A percentile compares a stretch with the other conserved stretches of the same genome.
phyloP scores from a whole-genome alignment of 139 green algal genomes.

The Picochlorum sp. region DNA sequence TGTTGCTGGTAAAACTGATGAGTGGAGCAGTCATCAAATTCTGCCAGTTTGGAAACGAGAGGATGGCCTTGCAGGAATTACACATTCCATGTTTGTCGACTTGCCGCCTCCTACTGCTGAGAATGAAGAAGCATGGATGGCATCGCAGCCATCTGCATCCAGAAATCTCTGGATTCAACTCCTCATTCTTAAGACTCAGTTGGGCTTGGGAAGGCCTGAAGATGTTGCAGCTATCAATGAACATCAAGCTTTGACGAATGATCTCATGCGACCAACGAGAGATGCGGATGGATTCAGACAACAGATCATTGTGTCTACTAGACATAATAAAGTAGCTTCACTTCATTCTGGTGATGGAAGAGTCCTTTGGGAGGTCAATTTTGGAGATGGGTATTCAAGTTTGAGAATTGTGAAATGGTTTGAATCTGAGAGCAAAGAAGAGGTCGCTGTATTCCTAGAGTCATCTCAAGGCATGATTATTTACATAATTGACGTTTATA shows the following conservation, averaged over 20 bases:
- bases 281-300: constrained; percentile 27
- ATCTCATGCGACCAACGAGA: constrained; percentile 18
- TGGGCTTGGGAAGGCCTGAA: constrained; percentile 2
- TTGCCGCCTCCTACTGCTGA: constrained; percentile 40
- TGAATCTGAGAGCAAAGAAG: constrained; percentile 33
- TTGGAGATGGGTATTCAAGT: background rate
- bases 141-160: constrained; percentile 1
- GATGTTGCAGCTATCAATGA: constrained; percentile 5
- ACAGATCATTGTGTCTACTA: constrained; percentile 12
- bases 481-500: constrained; percentile 42
- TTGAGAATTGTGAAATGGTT: constrained; percentile 50
- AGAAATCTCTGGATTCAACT: constrained; percentile 20
- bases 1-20: background rate
- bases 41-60: constrained; percentile 51
- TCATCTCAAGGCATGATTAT: background rate
- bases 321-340: constrained; percentile 52
- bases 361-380: constrained; percentile 54
- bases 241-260: constrained; percentile 3
- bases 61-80: constrained; percentile 50
- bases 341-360: constrained; percentile 85
- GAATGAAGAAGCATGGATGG: constrained; percentile 11
- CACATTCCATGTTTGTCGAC: constrained; percentile 45
- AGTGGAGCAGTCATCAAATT: background rate
- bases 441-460: constrained; percentile 24
- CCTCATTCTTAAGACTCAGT: constrained; percentile 37